phyloP scores from a whole-genome alignment of 495 filamentous ascomycete genomes.

The Tricharina praecox region DNA sequence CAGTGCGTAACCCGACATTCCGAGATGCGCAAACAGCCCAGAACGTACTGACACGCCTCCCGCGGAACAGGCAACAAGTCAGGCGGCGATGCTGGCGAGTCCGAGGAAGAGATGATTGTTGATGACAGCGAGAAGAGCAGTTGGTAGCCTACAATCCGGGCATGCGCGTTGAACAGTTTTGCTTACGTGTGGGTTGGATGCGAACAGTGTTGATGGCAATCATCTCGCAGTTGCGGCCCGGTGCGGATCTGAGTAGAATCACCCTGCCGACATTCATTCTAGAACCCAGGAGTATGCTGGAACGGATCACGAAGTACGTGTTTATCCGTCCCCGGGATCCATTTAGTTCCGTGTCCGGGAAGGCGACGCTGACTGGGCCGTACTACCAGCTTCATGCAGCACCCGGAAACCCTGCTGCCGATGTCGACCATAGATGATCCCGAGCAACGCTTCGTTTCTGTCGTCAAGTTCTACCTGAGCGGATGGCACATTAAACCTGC shows the following conservation, averaged over 20 bases:
- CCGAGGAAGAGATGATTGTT: conserved; percentile 26
- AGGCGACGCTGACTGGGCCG: no score
- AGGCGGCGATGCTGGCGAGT: conserved; percentile 5
- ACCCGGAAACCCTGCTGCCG: conserved; percentile 83
- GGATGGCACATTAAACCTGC: conserved; percentile 98
- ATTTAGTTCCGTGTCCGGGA: no score
- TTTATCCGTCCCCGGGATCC: neutral
- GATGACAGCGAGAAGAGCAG: conserved; percentile 27
- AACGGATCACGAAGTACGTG: conserved; percentile 92
- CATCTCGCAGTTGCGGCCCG: conserved; percentile 88
- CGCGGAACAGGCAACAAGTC: conserved; percentile 16
- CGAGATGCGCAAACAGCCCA: neutral
- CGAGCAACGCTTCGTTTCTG: conserved; percentile 73
- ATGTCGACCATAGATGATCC: conserved; percentile 83
- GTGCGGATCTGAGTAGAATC: conserved; percentile 86
- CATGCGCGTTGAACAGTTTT: conserved; percentile 1
- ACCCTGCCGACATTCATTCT: conserved; percentile 95
- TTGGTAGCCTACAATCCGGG: conserved; percentile 4
- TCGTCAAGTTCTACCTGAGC: conserved; percentile 94
- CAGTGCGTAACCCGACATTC: neutral
- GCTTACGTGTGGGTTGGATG: no score
- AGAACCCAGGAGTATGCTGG: conserved; percentile 92
- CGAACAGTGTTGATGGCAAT: conserved; percentile 35
- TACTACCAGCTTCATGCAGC: conserved; percentile 96
- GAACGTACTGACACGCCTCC: conserved; percentile 3